Evolutionary conservation across 768 basidiomycete species (phyloP), one percentile per base, ranked within the genome.

Genomic region (Psilocybe sp.): DNA sequence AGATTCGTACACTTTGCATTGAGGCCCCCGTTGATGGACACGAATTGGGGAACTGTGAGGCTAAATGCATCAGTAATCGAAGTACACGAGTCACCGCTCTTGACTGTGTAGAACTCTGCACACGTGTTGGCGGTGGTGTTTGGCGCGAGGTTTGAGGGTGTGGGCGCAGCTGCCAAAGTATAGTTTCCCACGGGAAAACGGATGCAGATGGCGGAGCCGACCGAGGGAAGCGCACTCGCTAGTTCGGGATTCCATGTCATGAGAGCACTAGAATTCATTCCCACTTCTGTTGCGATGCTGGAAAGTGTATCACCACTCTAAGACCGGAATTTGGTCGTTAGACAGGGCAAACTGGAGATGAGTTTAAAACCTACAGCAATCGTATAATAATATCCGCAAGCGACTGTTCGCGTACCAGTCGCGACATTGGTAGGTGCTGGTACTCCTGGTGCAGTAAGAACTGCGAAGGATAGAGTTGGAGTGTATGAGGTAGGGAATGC

Each of bases 141-240:
- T 28, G 46, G 44, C n/a, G 56, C 50, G 37, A 58, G 51, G 39
- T 64, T 60, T 5, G 50, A 37, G 1, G 62, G 60, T 10, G 40
- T 31, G 14, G 44, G 15, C 1, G 55, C 57, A 28, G 50, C 10
- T 5, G 44, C 11, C 6, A 61, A 51, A 14, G 63, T 62, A 48
- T 60, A 58, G 40, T 58, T 64, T n/a, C 60, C 61, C 15, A 5
- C 49, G 8, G 59, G 61, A 53, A 62, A 60, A 19, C 58, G 42
- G 32, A 60, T 46, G 32, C 61, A 62, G 28, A 62, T 51, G 14
- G 61, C 59, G 1, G 46, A 42, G 23, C 54, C 57, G 0, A 53
- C 51, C 5, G 49, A 20, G 32, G 60, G 60, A 4, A 43, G 32
- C 5, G 52, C 41, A 20, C 46, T 49, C 3, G 47, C 45, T 19